Base-by-base conservation (phyloP, 495 filamentous ascomycete genomes). In the Neurospora terricola region DNA sequence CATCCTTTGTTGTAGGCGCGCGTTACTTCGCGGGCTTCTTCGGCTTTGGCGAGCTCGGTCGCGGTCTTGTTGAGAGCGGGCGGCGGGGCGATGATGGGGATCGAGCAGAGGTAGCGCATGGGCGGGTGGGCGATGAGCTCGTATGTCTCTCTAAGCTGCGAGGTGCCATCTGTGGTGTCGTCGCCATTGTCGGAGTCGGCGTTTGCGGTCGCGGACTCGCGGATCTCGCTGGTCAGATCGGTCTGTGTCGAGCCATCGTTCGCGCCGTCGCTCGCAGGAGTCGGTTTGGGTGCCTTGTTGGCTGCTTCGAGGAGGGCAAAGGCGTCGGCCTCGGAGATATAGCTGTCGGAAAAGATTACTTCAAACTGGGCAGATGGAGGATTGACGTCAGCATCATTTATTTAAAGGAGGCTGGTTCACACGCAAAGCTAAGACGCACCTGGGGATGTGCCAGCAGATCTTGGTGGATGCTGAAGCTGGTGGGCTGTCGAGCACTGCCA, bases 401-500 rank as follows among this genome's bases (percentile, higher is more conserved):
- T 14, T 14, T 14, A 40, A 27, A n/a, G 36, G 38, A 37, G n/a
- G 39, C 39, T 40, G 38, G 38, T 40, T 1, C 3, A n/a, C 16
- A 43, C 7, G 42, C 18, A 45, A 37, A 66, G 23, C 39, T 2
- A n/a, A 40, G 70, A 79, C 84, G 39, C 82, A 96, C 94, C 85
- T 98, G 96, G 36, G 96, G 96, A 84, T 91, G 93, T 27, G 96
- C 95, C 42, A 97, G 86, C 11, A 99, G 80, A 80, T 99, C 96
- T 78, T 98, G 94, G 77, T 96, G 89, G 39, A 97, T 91, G 76
- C 84, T 87, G 74, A 87, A 87, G 48, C 82, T 77, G 48, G 81
- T 77, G 9, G 79, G 83, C 71, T 86, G 84, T 23, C 83, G 83
- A 73, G 84, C 84, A 69, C 70, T 72, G 72, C 78, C 80, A 37